Evolutionary conservation across 805 yeast genomes (phyloP).

Genomic region (Lipomyces sp.): DNA sequence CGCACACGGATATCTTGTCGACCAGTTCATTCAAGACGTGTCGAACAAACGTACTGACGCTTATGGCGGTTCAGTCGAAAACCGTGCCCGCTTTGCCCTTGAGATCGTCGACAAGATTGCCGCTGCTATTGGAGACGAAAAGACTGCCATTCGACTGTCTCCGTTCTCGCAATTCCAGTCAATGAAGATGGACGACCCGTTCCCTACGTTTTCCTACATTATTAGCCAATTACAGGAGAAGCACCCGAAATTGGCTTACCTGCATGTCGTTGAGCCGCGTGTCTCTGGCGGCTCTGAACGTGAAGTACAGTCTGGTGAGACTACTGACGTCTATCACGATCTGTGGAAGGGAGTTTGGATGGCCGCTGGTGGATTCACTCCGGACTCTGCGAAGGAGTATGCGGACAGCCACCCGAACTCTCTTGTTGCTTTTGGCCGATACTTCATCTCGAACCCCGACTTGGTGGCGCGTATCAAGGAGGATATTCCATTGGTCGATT

Average conservation of each 20-base stretch:
- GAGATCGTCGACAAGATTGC: conserved; percentile 54
- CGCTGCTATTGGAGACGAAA: conserved; percentile 50
- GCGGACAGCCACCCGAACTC: conserved; percentile 11
- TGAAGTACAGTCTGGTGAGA: conserved; percentile 3
- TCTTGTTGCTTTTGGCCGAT: conserved; percentile 47
- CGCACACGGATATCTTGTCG: conserved; percentile 59
- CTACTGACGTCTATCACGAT: conserved; percentile 6
- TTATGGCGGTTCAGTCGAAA: conserved; percentile 63
- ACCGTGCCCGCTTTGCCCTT: conserved; percentile 50
- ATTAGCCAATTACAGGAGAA: conserved; percentile 44
- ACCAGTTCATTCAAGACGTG: conserved; percentile 47
- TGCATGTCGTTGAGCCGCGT: conserved; percentile 49
- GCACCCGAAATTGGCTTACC: conserved; percentile 42
- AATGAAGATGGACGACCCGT: conserved; percentile 35
- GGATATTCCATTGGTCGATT: conserved; percentile 43
- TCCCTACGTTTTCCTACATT: conserved; percentile 45
- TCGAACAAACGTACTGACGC: conserved; percentile 56
- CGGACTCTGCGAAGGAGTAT: conserved; percentile 19
- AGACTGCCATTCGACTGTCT: conserved; percentile 40
- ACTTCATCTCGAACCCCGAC: conserved; percentile 56
- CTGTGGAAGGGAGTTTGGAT: conserved; percentile 27
- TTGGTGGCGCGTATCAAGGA: conserved; percentile 46
- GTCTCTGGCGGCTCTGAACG: conserved; percentile 33
- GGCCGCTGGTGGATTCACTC: conserved; percentile 30
- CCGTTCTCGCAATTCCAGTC: conserved; percentile 41